A percentile compares a stretch with the other conserved stretches of the same genome.
phyloP scores from a whole-genome alignment of 805 yeast species.

The Wickerhamiella azyma region DNA sequence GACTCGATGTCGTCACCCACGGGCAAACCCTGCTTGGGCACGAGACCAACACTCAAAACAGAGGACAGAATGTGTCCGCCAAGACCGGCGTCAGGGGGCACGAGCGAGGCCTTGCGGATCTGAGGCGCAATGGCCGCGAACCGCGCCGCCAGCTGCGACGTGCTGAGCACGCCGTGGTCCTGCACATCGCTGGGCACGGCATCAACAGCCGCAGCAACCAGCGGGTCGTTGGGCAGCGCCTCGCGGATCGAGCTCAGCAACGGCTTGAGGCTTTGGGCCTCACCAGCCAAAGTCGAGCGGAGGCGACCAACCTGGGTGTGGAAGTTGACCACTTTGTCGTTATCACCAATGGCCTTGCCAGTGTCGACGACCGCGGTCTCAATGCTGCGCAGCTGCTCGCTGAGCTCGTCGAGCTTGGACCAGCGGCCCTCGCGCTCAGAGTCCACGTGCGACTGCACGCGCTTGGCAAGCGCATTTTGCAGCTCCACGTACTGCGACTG shows the following conservation, averaged over 20 bases:
- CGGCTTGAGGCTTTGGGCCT: slow-evolving; percentile 28
- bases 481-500: slow-evolving; percentile 53
- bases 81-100: slow-evolving; percentile 93
- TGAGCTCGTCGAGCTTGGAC: slow-evolving; percentile 49
- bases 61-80: slow-evolving; percentile 79
- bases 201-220: slow-evolving; percentile 36
- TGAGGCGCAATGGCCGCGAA: slow-evolving; percentile 75
- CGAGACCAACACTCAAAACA: slow-evolving; percentile 58
- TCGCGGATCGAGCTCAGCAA: slow-evolving; percentile 22
- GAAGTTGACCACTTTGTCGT: slow-evolving; percentile 30
- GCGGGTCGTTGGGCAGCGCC: slow-evolving; percentile 34
- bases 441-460: slow-evolving; percentile 47
- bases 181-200: slow-evolving; percentile 35
- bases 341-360: slow-evolving; percentile 27
- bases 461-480: slow-evolving; percentile 49
- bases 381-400: slow-evolving; percentile 41
- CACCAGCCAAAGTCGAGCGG: slow-evolving; percentile 29
- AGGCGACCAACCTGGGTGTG: slow-evolving; percentile 35
- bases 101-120: slow-evolving; percentile 71
- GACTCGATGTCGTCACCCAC: slow-evolving; percentile 77
- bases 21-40: slow-evolving; percentile 68
- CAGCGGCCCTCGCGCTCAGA: slow-evolving; percentile 69
- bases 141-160: slow-evolving; percentile 62
- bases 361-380: slow-evolving; percentile 30
- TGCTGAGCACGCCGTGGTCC: slow-evolving; percentile 51